Base-by-base conservation (phyloP, 805 yeast genomes). In the Jamesozyma lodderae region DNA sequence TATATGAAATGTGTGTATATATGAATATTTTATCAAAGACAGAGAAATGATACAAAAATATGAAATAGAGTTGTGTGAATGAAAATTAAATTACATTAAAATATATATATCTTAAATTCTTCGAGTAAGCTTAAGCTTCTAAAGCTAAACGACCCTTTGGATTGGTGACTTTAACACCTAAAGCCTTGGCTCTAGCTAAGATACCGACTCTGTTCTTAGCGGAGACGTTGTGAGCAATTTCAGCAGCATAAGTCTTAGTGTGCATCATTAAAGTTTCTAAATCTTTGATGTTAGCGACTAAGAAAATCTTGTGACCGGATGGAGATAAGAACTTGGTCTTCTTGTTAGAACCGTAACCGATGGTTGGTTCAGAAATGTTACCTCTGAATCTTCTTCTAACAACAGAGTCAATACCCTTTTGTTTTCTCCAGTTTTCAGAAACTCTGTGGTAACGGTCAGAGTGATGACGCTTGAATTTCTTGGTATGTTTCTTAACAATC, bases 321-420 rank as follows among this genome's bases (percentile, higher is more conserved):
- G 96, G 95, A 67, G 75, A 72, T 76, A 92, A 67, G 81, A 80
- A 85, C 73, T 81, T 86, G 68, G 98, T 92, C 80, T 82, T 87
- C 78, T 86, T 92, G 95, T 92, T 87, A 61, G 97, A 87, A 75
- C 98, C 96, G 80, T 85, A 92, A 79, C 99, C 99, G 64, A 92
- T 88, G 78, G 83, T 88, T 79, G 99, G 99, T 79, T 90, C 94
- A 63, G 88, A 77, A 68, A 92, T 85, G 74, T 90, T 82, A 68
- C 98, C 98, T 81, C 96, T 86, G 95, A 92, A 92, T 79, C 92
- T 82, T 80, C 98, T 90, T 80, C 99, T 92, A 70, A 94, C 96
- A 76, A 86, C 79, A 59, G 97, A 88, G 79, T 92, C 99, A 69
- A 92, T 92, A 92, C 99, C 99, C 85, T 92, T 92, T 77, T 94